Evolutionary conservation across 495 filamentous ascomycete genomes (phyloP), one percentile per base, ranked within the genome.

Genomic region (Penicillium verhagenii): DNA sequence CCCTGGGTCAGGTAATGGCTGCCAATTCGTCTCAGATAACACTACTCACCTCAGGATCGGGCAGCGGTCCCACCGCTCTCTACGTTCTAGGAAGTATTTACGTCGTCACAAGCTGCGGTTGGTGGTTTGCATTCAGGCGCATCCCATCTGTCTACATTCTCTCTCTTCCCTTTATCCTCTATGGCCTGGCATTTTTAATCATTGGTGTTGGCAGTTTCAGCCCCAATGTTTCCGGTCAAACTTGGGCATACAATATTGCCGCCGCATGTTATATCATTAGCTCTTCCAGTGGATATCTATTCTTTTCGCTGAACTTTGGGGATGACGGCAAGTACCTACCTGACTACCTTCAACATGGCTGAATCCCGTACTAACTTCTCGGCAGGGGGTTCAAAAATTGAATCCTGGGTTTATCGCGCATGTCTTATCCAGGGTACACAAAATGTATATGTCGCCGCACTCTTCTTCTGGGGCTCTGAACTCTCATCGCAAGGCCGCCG

Each of bases 11-110:
- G 57, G 81, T 89, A 58, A 81, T 89, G 24, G 84, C 86, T 0
- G 83, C 84, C 35, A 88, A 86, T 67, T 86, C 82, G 0, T 89
- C 88, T 68, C 86, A 89, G 59, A 86, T 89, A 65, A 86, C 83
- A 4, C 73, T 89, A 19, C 73, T 89, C 8, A 82, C 82, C 0
- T n/a, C n/a, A n/a, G 86, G 86, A 16, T 78, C 85, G 59, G 73
- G 82, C 23, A 84, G 81, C 44, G 72, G 88, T 10, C 80, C 85
- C 3, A 71, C 79, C 31, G 82, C 85, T 64, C 77, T 89, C 10
- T 90, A 90, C 70, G 78, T 80, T 47, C 80, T 88, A 25, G 84
- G 84, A 0, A 80, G 74, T 2, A 82, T 83, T 13, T 90, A 90
- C 61, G 73, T 84, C 5, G 76, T 73, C 28, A 77, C 79, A 2